A percentile compares a stretch with the other conserved stretches of the same genome.
Evolutionary conservation across 495 filamentous ascomycete species (phyloP).

Genomic region (Neurospora pannonica): DNA sequence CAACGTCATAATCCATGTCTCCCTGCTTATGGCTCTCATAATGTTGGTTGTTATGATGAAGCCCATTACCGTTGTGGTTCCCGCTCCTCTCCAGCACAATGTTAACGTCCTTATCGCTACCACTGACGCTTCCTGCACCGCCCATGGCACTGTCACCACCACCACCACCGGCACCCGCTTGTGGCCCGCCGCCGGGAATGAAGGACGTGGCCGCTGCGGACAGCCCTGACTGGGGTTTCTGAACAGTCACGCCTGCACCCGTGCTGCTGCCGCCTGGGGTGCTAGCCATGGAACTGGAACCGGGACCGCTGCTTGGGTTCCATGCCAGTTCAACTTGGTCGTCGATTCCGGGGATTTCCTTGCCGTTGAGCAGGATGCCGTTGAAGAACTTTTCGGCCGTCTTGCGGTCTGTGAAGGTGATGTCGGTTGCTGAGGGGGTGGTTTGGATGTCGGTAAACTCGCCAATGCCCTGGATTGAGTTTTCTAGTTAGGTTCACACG

Average conservation of each 20-base stretch:
- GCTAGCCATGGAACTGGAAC: constrained; percentile 10
- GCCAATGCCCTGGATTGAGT: constrained; percentile 54
- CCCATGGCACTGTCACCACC: constrained; percentile 3
- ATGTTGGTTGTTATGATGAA: constrained; percentile 2
- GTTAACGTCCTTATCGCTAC: constrained; percentile 25
- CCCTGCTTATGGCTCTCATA: constrained; percentile 8
- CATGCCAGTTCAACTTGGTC: constrained; percentile 68
- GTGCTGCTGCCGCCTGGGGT: constrained; percentile 2
- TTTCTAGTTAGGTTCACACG: constrained; percentile 12
- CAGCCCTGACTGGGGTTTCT: background rate
- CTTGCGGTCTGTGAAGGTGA: constrained; percentile 83
- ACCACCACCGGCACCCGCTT: background rate
- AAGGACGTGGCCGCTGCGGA: background rate
- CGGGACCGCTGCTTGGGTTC: constrained; percentile 43
- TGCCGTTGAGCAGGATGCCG: constrained; percentile 41
- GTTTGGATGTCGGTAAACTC: constrained; percentile 71
- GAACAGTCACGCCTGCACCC: background rate
- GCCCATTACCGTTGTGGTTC: background rate
- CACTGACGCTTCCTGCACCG: background rate
- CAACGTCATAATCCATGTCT: constrained; percentile 37
- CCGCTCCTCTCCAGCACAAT: constrained; percentile 18
- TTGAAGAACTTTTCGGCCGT: constrained; percentile 81
- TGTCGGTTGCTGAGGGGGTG: constrained; percentile 49
- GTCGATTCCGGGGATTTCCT: constrained; percentile 59
- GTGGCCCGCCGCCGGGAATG: background rate